Conservation (phyloP, 2,329 filamentous ascomycete species). For the Trichoderma harzianum region DNA sequence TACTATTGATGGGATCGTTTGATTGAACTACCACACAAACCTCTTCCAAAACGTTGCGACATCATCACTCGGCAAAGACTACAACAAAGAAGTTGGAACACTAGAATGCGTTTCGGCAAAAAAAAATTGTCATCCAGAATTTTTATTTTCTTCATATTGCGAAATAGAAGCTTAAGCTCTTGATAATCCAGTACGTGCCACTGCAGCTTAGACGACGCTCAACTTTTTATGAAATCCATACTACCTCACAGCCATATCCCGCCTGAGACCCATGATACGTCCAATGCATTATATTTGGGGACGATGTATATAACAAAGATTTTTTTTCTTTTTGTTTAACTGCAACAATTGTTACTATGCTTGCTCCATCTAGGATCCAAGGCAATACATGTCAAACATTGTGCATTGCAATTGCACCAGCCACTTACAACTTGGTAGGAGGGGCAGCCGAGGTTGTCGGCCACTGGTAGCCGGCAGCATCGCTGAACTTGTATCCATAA, state of each 20-base stretch:
- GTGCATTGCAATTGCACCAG: constrained; percentile 9
- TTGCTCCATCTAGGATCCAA: constrained; percentile 1
- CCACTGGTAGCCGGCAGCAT: constrained; percentile 95
- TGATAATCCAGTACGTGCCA: constrained; percentile 7
- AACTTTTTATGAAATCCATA: constrained; percentile 8
- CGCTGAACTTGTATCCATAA: constrained; percentile 98
- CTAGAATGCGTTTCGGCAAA: neutral
- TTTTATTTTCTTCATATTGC: neutral
- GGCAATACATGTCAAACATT: constrained; percentile 18
- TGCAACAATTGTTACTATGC: constrained; percentile 11
- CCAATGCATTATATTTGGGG: neutral
- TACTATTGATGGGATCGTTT: neutral
- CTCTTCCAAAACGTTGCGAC: neutral
- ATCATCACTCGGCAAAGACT: neutral
- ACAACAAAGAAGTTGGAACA: neutral
- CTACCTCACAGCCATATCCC: neutral
- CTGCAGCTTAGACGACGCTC: constrained; percentile 6
- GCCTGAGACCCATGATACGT: neutral
- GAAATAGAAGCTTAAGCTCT: neutral
- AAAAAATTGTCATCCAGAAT: neutral
- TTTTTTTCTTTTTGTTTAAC: constrained; percentile 4
- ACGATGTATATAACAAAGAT: neutral
- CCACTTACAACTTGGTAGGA: constrained; percentile 74
- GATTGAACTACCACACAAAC: neutral
- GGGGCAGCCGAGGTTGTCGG: constrained; percentile 67